phyloP scores from a whole-genome alignment of 257 asterid genomes.

The Mitragyna speciosa region DNA sequence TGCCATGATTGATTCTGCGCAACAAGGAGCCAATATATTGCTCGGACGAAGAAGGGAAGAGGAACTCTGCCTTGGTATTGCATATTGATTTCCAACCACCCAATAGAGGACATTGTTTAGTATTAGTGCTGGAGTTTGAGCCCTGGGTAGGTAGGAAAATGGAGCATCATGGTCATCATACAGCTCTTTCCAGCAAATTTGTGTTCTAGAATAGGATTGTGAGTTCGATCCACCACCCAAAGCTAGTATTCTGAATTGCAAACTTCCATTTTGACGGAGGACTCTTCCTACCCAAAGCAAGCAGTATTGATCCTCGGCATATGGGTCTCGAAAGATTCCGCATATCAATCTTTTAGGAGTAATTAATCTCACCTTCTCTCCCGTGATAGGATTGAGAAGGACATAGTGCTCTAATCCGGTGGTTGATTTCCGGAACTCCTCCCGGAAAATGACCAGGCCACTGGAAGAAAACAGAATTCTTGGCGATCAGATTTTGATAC shows the following conservation, averaged over 20 bases:
- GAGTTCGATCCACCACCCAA: background rate
- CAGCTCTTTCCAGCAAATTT: background rate
- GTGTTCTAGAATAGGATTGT: background rate
- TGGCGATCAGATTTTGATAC: background rate
- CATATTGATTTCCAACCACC: conserved; percentile 7
- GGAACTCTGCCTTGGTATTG: background rate
- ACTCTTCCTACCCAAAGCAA: background rate
- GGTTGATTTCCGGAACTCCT: background rate
- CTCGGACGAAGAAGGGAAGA: background rate
- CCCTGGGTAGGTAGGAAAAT: background rate
- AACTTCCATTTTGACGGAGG: background rate
- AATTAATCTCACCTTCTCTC: background rate
- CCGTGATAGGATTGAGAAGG: background rate
- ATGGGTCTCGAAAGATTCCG: background rate
- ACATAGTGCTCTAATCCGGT: background rate
- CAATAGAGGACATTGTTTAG: background rate
- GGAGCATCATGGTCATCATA: background rate
- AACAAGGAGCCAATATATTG: background rate
- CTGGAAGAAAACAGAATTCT: background rate
- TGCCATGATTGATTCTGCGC: background rate
- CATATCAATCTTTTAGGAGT: background rate
- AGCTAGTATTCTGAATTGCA: background rate
- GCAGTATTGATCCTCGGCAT: background rate
- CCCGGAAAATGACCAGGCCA: background rate
- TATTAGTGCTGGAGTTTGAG: background rate